Evolutionary conservation across 768 basidiomycete genomes (phyloP), one percentile per base, ranked within the genome.

Genomic region (Hirschioporus abietinus): DNA sequence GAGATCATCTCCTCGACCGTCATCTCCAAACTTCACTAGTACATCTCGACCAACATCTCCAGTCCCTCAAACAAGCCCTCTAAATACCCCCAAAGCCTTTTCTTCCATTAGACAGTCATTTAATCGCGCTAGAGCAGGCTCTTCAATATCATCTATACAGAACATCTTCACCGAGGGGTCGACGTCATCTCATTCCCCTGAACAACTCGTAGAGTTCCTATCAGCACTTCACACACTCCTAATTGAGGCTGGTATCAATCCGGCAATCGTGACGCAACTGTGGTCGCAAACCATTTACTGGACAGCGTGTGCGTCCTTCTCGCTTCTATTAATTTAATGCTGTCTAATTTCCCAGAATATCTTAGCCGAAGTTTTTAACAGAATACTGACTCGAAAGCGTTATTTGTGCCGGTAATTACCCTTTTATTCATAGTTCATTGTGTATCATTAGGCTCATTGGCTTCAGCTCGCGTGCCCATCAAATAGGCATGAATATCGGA

Each of bases 211-310:
- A 18, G 82, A 88, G 0, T 90, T 96, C 74, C 82, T 99, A 58
- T 91, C 93, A 2, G 90, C 92, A 25, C 81, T 98, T 5, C 89
- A 99, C 66, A 88, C 91, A 15, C 78, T 99, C 35, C 81, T 99
- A 18, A 85, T 88, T 24, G 79, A 95, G 52, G 93, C 96, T 61
- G 92, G 95, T 66, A 86, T 98, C 70, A 98, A 98, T 73, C 94
- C 97, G 17, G 88, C 85, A 8, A 80, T 98, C 20, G 88, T 88
- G 63, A 88, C 90, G 7, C 97, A 99, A 75, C 83, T 96, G 63
- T 96, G 95, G 88, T 96, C 95, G 0, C 97, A 99, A 77, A 88
- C 97, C n/a, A 90, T 97, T 81, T 98, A 96, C 75, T 99, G 97
- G 97, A 90, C 95, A 65, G 90, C 95, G 25, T 93, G 95, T 92